Conservation (phyloP, 2,329 filamentous ascomycete species). For the Pochonia chlamydosporia region DNA sequence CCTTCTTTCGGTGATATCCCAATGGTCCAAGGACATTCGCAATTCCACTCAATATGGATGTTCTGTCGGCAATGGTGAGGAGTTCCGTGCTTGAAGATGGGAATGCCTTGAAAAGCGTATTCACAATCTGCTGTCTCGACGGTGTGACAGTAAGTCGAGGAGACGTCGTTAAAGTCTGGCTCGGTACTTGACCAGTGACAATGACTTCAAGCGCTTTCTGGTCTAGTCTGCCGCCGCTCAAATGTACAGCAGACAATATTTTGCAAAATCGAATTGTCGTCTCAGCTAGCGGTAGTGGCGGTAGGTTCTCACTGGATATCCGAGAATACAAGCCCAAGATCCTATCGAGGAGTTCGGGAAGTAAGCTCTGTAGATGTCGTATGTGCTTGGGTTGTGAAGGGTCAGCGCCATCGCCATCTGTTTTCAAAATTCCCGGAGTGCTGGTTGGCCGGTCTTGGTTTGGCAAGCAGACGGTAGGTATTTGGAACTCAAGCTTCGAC, state of each 20-base stretch:
- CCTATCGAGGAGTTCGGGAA: constrained; percentile 70
- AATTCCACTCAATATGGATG: constrained; percentile 78
- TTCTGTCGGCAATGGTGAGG: constrained; percentile 68
- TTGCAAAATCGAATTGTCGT: constrained; percentile 68
- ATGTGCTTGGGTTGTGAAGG: constrained; percentile 46
- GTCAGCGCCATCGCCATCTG: constrained; percentile 26
- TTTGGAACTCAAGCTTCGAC: constrained; percentile 75
- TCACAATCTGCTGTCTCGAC: constrained; percentile 57
- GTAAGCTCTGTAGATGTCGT: constrained; percentile 47
- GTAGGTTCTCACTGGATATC: constrained; percentile 64
- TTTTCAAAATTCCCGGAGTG: constrained; percentile 20
- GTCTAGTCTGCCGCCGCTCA: constrained; percentile 58
- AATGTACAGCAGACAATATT: constrained; percentile 60
- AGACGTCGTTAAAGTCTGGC: constrained; percentile 42
- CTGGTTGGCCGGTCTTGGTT: constrained; percentile 40
- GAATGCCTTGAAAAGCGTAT: constrained; percentile 62
- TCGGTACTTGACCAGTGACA: constrained; percentile 54
- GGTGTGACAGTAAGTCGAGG: constrained; percentile 51
- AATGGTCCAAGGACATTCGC: constrained; percentile 77
- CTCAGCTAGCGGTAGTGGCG: constrained; percentile 66
- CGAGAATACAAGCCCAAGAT: constrained; percentile 70
- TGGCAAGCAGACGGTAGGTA: constrained; percentile 53
- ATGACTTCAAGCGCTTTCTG: constrained; percentile 57
- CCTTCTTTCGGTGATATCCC: constrained; percentile 82
- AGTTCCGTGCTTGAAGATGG: constrained; percentile 61